Evolutionary conservation across 2,329 filamentous ascomycete genomes (phyloP), one percentile per base, ranked within the genome.

Genomic region (Cytospora schulzeri): DNA sequence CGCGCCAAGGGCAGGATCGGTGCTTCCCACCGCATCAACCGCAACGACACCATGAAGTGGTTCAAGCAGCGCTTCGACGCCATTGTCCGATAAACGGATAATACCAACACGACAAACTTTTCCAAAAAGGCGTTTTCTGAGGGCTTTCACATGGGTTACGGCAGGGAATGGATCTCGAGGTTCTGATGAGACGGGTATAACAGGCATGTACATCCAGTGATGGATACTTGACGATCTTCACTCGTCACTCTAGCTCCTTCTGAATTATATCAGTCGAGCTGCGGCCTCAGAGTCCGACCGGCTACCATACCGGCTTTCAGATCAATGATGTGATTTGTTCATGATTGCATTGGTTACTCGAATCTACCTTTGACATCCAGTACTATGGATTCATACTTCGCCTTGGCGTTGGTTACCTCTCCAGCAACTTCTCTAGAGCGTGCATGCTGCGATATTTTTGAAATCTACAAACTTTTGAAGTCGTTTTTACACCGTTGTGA

Each of bases 21-120:
- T 78, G 79, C 91, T 78, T 86, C 82, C 82, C 95, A 99, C 91
- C 88, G 89, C 79, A 97, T 99, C 89, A 92, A 88, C 88, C 91
- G 93, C 78, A 83, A 88, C 71, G 95, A 99, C 89, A 97, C 93
- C 77, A 84, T 98, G 85, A 96, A 93, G 87, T 99, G 95, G 95
- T 99, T 87, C 84, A 87, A 87, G 84, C 76, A 79, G 77, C 89
- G 93, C 83, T 97, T 97, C 89, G 93, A 98, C 80, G 95, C 94
- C 80, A 98, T 98, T 80, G 92, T 99, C 85, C 90, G 95, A 86
- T 98, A 96, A 92, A 88, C 76, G 69, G 71, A 24, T 57, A 65
- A 69, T 57, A 62, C 28, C 64, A 69, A 69, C 58, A 66, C 29
- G 31, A 35, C n/a, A 33, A 57, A 54, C 9, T 52, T 52, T 62